A percentile compares a stretch with the other conserved stretches of the same genome.
phyloP scores from a whole-genome alignment of 495 filamentous ascomycete species.

The Lasiosphaeria ovina region DNA sequence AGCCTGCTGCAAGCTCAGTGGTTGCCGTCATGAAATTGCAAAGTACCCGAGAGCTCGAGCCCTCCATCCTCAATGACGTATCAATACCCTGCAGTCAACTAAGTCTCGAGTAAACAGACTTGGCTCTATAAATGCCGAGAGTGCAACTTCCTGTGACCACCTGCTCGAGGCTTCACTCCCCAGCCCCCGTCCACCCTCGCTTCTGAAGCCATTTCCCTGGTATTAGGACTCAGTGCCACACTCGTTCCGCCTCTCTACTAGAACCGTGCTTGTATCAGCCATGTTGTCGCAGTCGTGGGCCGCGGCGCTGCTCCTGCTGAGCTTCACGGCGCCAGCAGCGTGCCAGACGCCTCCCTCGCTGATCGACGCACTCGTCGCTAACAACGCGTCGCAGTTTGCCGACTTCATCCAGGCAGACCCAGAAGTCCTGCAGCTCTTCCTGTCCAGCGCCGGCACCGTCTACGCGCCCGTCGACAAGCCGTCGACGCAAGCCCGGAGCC shows the following conservation, averaged over 20 bases:
- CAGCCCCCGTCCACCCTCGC: neutral
- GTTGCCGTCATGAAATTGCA: too few relatives aligned
- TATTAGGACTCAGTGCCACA: neutral
- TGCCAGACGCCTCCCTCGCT: neutral
- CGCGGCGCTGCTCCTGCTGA: neutral
- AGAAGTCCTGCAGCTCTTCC: slow-evolving; percentile 26
- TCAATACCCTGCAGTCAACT: too few relatives aligned
- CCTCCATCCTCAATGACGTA: too few relatives aligned
- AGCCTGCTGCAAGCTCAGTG: too few relatives aligned
- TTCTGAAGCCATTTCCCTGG: neutral
- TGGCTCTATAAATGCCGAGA: too few relatives aligned
- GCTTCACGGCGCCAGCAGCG: neutral
- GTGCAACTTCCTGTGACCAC: neutral
- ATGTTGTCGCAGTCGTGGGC: neutral
- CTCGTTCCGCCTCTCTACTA: neutral
- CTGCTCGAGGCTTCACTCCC: neutral
- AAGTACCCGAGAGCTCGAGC: too few relatives aligned
- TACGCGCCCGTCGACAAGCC: slow-evolving; percentile 30
- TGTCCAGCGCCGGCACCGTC: slow-evolving; percentile 29
- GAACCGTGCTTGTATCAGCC: neutral
- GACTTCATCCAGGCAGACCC: slow-evolving; percentile 29
- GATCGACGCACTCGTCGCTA: slow-evolving; percentile 15
- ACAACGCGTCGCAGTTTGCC: slow-evolving; percentile 33
- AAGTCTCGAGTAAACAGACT: too few relatives aligned
- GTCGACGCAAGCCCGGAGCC: neutral